These are phyloP conservation scores for Syzygium jambos DNA, from an alignment of 345 rosid genomes.

Conservation along the genomic window DNA sequence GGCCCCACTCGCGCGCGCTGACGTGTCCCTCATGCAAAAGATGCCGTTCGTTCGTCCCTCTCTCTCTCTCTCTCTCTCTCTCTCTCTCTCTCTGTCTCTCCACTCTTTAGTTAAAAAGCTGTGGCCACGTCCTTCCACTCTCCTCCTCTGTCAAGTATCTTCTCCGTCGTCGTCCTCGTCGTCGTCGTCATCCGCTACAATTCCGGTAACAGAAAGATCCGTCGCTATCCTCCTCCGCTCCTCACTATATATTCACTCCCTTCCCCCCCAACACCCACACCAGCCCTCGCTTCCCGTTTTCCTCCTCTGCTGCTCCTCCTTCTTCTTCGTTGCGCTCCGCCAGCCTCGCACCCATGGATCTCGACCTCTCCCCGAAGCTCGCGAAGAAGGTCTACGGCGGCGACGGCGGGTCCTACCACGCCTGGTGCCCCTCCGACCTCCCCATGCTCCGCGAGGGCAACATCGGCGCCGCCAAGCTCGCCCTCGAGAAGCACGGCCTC, in stretches of 20 bases:
- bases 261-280: neutral
- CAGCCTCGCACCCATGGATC: conserved; percentile 35
- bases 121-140: no score
- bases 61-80: no score
- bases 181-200: neutral
- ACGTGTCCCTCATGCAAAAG: no score
- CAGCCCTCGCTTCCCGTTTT: neutral
- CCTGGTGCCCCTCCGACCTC: conserved; percentile 76
- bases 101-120: no score
- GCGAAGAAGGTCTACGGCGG: conserved; percentile 61
- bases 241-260: neutral
- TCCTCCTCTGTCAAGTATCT: no score
- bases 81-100: no score
- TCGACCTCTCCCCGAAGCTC: conserved; percentile 72
- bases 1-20: no score
- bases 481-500: conserved; percentile 71
- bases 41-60: no score
- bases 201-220: neutral
- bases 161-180: neutral
- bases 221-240: neutral
- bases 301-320: no score
- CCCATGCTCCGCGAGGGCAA: conserved; percentile 68
- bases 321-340: neutral
- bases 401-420: conserved; percentile 66
- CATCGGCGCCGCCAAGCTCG: conserved; percentile 88